A percentile compares a stretch with the other conserved stretches of the same genome.
These are phyloP conservation scores for Quercus agrifolia DNA, from an alignment of 306 rosid genomes.

Conservation along the genomic window DNA sequence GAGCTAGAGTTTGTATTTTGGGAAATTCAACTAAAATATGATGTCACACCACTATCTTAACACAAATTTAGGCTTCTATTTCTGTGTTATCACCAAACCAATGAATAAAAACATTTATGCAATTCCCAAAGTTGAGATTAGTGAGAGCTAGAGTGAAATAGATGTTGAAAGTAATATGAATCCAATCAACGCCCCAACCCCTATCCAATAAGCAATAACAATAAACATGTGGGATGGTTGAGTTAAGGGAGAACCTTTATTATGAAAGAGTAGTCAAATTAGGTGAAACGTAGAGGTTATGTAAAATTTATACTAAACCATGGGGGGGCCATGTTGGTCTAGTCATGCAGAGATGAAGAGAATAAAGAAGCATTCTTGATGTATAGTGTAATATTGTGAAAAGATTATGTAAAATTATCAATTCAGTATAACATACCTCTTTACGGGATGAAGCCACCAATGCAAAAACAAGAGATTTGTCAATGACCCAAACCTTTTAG, in stretches of 20 bases:
- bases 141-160: conserved; percentile 31
- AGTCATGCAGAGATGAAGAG: not conserved
- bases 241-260: conserved; percentile 24
- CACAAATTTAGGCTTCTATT: no score
- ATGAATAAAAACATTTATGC: no score
- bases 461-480: conserved; percentile 24
- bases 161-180: conserved; percentile 30
- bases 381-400: not conserved
- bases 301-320: no score
- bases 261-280: not conserved
- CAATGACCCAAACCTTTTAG: conserved; percentile 33
- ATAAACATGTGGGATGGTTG: conserved; percentile 31
- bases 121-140: conserved; percentile 21
- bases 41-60: no score
- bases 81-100: no score
- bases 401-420: not conserved
- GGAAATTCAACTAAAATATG: no score
- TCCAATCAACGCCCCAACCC: conserved; percentile 40
- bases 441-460: conserved; percentile 45
- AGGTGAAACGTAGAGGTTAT: no score
- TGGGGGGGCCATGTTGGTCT: no score
- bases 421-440: conserved; percentile 25
- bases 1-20: conserved; percentile 23
- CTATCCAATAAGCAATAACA: conserved; percentile 74
- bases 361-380: conserved; percentile 13